Conservation (phyloP, 1,284 basidiomycete genomes). For the Leccinum angustisporum region DNA sequence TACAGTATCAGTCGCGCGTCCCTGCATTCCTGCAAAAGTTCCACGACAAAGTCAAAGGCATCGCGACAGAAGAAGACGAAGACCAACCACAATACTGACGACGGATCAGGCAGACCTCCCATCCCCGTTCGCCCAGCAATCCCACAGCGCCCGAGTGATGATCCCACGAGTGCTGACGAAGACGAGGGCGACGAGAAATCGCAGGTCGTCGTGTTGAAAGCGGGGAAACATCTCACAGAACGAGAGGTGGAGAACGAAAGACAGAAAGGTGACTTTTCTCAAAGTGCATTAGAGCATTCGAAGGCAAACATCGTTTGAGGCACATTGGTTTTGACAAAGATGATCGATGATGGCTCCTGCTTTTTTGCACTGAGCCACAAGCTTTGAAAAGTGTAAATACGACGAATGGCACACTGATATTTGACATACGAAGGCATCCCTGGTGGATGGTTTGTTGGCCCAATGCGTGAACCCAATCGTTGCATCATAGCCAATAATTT, state of each 20-base stretch:
- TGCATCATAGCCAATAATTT: conserved; percentile 65
- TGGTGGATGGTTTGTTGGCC: conserved; percentile 56
- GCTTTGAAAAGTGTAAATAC: conserved; percentile 29
- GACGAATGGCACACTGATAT: neutral
- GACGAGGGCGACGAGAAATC: conserved; percentile 80
- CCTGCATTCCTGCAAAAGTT: conserved; percentile 63
- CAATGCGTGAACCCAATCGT: conserved; percentile 75
- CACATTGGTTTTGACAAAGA: conserved; percentile 76
- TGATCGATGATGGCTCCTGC: conserved; percentile 55
- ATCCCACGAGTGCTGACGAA: conserved; percentile 74
- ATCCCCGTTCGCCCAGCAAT: conserved; percentile 75
- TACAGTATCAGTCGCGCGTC: conserved; percentile 52
- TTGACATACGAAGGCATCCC: conserved; percentile 57
- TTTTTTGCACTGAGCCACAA: conserved; percentile 43
- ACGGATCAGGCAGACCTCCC: conserved; percentile 65
- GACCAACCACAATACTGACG: conserved; percentile 44
- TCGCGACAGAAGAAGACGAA: conserved; percentile 40
- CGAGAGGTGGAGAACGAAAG: conserved; percentile 76
- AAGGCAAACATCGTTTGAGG: conserved; percentile 84
- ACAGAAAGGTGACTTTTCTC: conserved; percentile 68
- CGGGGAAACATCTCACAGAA: conserved; percentile 79
- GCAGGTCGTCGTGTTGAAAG: conserved; percentile 80
- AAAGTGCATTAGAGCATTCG: conserved; percentile 85
- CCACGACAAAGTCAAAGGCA: conserved; percentile 56
- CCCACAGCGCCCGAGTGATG: conserved; percentile 65